Conservation (phyloP, 2,329 filamentous ascomycete species). For the Scytalidium lignicola region DNA sequence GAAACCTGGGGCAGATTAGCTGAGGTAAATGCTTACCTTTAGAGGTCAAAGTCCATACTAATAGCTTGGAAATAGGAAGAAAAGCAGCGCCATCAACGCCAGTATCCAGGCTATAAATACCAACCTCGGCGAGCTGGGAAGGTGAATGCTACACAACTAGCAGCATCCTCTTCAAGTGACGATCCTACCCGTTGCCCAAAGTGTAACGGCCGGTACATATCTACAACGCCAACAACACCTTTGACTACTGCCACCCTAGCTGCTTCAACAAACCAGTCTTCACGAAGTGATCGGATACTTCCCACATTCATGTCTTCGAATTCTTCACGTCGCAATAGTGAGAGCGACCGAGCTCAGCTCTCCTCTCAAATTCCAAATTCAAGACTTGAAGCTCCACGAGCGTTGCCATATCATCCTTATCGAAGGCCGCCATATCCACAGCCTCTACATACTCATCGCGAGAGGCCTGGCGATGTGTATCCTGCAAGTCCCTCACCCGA, state of each 20-base stretch:
- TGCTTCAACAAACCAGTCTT: slow-evolving; percentile 2
- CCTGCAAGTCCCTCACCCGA: slow-evolving; percentile 45
- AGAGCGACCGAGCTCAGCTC: slow-evolving; percentile 16
- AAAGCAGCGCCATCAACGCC: slow-evolving; percentile 79
- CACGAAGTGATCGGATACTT: slow-evolving; percentile 14
- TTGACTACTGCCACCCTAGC: slow-evolving; percentile 23
- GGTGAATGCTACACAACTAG: slow-evolving; percentile 14
- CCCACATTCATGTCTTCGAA: slow-evolving; percentile 14
- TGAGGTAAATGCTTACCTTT: slow-evolving; percentile 48
- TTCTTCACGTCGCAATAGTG: slow-evolving; percentile 8
- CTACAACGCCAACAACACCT: slow-evolving; percentile 25
- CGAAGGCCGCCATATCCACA: slow-evolving; percentile 19
- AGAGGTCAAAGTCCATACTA: neutral
- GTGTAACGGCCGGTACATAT: slow-evolving; percentile 54
- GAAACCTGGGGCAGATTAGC: slow-evolving; percentile 84
- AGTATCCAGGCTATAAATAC: slow-evolving; percentile 93
- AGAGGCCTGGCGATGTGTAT: slow-evolving; percentile 33
- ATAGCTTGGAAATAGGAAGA: slow-evolving; percentile 55
- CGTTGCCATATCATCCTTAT: slow-evolving; percentile 13
- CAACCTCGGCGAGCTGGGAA: slow-evolving; percentile 53
- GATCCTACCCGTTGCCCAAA: slow-evolving; percentile 59
- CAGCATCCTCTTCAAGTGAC: slow-evolving; percentile 32
- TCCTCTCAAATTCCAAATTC: slow-evolving; percentile 15
- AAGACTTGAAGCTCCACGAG: slow-evolving; percentile 22
- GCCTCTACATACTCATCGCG: slow-evolving; percentile 25